Percentiles rank a stretch among this genome's conserved stretches.
phyloP scores from a whole-genome alignment of 352 stramenopile species.

The Pythium aristosporum region DNA sequence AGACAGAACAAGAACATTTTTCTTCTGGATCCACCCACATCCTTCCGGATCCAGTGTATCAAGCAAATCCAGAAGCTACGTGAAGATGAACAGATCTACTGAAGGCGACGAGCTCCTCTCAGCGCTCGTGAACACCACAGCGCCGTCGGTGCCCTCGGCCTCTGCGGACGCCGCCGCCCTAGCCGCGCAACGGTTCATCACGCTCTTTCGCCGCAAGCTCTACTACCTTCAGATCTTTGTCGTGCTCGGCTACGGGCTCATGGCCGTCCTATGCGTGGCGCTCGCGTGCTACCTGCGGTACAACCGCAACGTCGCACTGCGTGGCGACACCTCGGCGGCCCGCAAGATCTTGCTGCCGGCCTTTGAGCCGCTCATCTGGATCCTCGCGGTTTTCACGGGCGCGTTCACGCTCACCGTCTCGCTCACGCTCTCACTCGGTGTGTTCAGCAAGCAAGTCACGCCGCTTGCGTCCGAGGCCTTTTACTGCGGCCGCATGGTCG shows the following conservation, averaged over 20 bases:
- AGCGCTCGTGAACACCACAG: not conserved
- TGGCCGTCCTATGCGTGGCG: conserved; percentile 9
- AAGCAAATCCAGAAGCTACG: no score
- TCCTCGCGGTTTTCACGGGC: conserved; percentile 38
- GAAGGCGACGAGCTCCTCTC: not conserved
- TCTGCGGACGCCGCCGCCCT: not conserved
- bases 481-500: conserved; percentile 53
- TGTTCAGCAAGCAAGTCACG: conserved; percentile 19
- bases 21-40: not conserved
- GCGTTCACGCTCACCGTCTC: conserved; percentile 36
- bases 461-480: conserved; percentile 34
- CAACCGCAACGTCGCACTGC: conserved; percentile 54
- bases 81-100: not conserved
- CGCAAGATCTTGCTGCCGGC: conserved; percentile 62
- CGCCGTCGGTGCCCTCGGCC: not conserved
- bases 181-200: not conserved
- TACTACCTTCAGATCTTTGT: conserved; percentile 10
- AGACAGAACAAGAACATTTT: not conserved
- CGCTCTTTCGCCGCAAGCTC: conserved; percentile 8
- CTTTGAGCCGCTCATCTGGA: conserved; percentile 67
- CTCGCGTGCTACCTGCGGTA: conserved; percentile 54
- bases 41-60: no score
- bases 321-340: conserved; percentile 42
- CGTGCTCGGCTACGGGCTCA: conserved; percentile 11
- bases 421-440: conserved; percentile 28